Percentiles rank a stretch among this genome's conserved stretches.
Conservation (phyloP, 2,329 filamentous ascomycete species). For the Trichoderma hamatum region DNA sequence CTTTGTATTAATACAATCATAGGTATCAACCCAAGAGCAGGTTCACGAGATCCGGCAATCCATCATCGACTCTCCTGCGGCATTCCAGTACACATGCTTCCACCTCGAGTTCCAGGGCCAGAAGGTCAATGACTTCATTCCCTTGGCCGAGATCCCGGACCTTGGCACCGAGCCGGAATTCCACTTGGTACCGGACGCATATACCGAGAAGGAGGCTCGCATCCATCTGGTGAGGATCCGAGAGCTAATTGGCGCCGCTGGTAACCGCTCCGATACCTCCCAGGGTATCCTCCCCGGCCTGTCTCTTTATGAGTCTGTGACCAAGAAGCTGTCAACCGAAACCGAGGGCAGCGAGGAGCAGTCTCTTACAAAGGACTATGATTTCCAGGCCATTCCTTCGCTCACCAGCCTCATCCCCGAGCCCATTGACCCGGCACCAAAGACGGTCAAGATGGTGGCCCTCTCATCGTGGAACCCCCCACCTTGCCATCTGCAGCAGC, state of each 20-base stretch:
- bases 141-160: conserved; percentile 84
- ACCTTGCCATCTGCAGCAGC: conserved; percentile 85
- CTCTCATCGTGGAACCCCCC: conserved; percentile 96
- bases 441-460: conserved; percentile 86
- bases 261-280: conserved; percentile 82
- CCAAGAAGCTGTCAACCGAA: conserved; percentile 50
- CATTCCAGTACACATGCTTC: conserved; percentile 98
- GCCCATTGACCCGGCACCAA: conserved; percentile 69
- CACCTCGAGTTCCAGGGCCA: conserved; percentile 89
- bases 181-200: conserved; percentile 86
- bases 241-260: conserved; percentile 90
- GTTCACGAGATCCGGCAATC: conserved; percentile 97
- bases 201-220: conserved; percentile 96
- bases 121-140: conserved; percentile 92
- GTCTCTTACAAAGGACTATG: conserved; percentile 65
- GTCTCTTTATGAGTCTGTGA: conserved; percentile 83
- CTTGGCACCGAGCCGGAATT: conserved; percentile 78
- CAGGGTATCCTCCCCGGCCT: conserved; percentile 83
- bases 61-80: conserved; percentile 88
- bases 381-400: conserved; percentile 70
- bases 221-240: conserved; percentile 90
- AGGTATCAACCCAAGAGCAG: conserved; percentile 93
- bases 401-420: conserved; percentile 73
- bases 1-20: conserved; percentile 25
- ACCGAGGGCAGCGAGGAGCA: conserved; percentile 39